phyloP scores from a whole-genome alignment of 495 filamentous ascomycete species.

The Xylaria intraflava region DNA sequence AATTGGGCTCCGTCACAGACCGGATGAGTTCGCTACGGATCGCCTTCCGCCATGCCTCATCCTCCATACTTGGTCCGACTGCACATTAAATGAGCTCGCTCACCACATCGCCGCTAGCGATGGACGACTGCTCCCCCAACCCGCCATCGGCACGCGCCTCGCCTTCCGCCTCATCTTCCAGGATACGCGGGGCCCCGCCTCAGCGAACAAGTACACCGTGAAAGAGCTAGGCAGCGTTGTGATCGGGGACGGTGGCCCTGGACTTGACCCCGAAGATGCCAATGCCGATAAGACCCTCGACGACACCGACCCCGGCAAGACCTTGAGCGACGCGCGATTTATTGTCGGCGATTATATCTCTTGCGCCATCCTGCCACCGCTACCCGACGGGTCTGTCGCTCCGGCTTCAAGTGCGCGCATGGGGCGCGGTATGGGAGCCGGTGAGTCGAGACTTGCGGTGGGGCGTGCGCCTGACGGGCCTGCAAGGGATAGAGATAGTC shows the following conservation, averaged over 20 bases:
- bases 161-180: constrained; percentile 83
- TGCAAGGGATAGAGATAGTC: constrained; percentile 21
- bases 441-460: constrained; percentile 29
- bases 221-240: constrained; percentile 82
- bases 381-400: constrained; percentile 63
- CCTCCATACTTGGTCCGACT: constrained; percentile 84
- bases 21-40: constrained; percentile 57
- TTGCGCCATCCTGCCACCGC: constrained; percentile 72
- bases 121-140: constrained; percentile 56
- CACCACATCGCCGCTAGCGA: constrained; percentile 46
- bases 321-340: constrained; percentile 66
- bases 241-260: constrained; percentile 54
- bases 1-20: constrained; percentile 31
- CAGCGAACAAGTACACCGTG: constrained; percentile 51
- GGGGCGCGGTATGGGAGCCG: constrained; percentile 31
- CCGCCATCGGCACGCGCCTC: constrained; percentile 71
- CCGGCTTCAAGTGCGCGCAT: constrained; percentile 39
- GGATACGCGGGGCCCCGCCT: constrained; percentile 56
- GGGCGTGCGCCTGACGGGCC: constrained; percentile 33
- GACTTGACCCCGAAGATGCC: constrained; percentile 27
- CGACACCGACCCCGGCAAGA: constrained; percentile 50
- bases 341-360: constrained; percentile 85
- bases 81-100: constrained; percentile 75
- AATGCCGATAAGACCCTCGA: constrained; percentile 17
- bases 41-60: constrained; percentile 61